Evolutionary conservation across 129 eudicot genomes (phyloP), one percentile per base, ranked within the genome.

Genomic region (Flaveria ramosissima): DNA sequence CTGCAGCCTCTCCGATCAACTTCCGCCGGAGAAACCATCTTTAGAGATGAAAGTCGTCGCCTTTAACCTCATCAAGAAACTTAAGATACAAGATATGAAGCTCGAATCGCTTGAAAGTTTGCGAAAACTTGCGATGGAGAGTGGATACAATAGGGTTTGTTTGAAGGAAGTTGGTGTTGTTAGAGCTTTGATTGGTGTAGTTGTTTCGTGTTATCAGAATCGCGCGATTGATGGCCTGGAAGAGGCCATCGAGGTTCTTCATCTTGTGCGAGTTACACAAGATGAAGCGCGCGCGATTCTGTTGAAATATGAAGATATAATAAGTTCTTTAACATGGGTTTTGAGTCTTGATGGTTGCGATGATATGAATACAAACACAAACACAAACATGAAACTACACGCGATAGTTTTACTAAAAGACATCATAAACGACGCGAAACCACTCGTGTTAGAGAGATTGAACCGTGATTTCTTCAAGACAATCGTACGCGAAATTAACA

Each of bases 311-410:
- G 83, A 76, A 21, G 85, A 71, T 15, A 77, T 86, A 3, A 66
- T 88, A 15, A 78, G 74, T n/a, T 50, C 90, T 0, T 27, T 91
- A 27, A 83, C 83, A n/a, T 91, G 97, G 97, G 86, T 87, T 19
- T 81, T 90, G 57, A 79, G 75, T 63, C 48, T 71, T 26, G 76
- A 76, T 52, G 2, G n/a, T 52, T 5, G 7, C 55, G 9, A 36
- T 36, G 41, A 36, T 36, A 36, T 36, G 3, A 45, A 45, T 9
- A 48, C 20, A 27, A 1, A 7, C 21, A 48, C 20, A 27, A 1
- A 7, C 21, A 67, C 50, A 17, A 46, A 62, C 20, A 43, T 82
- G 61, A 81, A 82, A 50, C 50, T 26, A 55, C 81, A 86, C 26
- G 87, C 86, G 2, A 53, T 86, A 17, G 48, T 52, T 17, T 32